Evolutionary conservation across 192 early-diverging fungal genomes (phyloP), one percentile per base, ranked within the genome.

Genomic region (Backusella australiensis): DNA sequence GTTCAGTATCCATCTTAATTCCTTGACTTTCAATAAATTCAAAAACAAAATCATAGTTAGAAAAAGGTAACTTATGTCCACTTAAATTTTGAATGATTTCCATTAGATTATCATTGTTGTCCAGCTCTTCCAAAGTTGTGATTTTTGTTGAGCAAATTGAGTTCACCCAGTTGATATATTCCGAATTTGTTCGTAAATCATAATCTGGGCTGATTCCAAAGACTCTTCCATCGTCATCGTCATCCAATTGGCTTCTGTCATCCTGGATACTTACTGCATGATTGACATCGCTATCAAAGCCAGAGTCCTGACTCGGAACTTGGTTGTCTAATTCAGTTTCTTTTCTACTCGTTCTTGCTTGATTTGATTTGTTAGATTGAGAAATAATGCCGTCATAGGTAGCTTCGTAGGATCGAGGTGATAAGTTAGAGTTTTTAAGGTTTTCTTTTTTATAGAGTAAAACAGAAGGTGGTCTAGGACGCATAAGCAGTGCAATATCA

Each of bases 401-500:
- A 26, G 68, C 68, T 21, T 69, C 68, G n/a, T 69, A 69, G 11
- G 68, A 69, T 19, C 38, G 68, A 69, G 68, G 68, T 7, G 68
- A 12, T 69, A 69, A 39, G 9, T 23, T 69, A 38, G 35, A 63
- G 12, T 74, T 39, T 38, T 69, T 76, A 26, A 67, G 72, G n/a
- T 72, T 80, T 52, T 80, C 69, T 66, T 76, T 80, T 6, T 46
- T 53, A 69, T 72, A 76, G 3, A 82, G 49, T 9, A 82, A 29
- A 12, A 77, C 73, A 42, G 83, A 86, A 23, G 85, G 86, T 11
- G 87, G 87, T 14, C 87, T 83, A 15, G 87, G 86, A 21, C 78
- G 79, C 83, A 87, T 74, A 69, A 85, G 72, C 19, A 84, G 84
- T 12, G 89, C 89, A 2, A 83, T 79, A 34, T 88, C 80, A 12